Conservation (phyloP, 202 grass and related monocot genomes). For the Setaria italica region DNA sequence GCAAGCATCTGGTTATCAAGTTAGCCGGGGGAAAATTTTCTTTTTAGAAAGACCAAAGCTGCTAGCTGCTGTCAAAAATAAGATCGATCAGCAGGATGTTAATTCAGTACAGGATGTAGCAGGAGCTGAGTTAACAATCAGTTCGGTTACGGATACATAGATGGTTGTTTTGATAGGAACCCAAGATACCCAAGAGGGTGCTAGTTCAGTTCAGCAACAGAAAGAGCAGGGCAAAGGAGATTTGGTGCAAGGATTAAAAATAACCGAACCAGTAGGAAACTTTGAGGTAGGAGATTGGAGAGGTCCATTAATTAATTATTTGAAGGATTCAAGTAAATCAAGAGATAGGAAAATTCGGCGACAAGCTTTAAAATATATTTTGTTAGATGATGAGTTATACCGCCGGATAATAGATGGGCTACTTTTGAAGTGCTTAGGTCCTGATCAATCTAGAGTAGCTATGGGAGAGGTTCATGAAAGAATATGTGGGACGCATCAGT, state of each 20-base stretch:
- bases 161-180: neutral
- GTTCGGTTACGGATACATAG: neutral
- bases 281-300: neutral
- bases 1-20: neutral
- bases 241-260: neutral
- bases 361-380: neutral
- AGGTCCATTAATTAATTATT: neutral
- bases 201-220: neutral
- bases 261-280: neutral
- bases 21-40: neutral
- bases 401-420: neutral
- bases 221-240: neutral
- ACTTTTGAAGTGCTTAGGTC: neutral
- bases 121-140: neutral
- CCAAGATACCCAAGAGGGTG: too few relatives aligned
- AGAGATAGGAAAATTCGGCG: conserved; percentile 5
- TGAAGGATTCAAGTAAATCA: neutral
- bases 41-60: neutral
- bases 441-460: neutral
- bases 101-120: neutral
- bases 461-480: neutral
- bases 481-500: neutral
- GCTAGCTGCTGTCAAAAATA: neutral
- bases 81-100: neutral
- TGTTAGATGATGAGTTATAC: neutral